These are phyloP conservation scores for Pseudogymnoascus sp. DNA, from an alignment of 2,329 filamentous ascomycete species.

Conservation along the genomic window DNA sequence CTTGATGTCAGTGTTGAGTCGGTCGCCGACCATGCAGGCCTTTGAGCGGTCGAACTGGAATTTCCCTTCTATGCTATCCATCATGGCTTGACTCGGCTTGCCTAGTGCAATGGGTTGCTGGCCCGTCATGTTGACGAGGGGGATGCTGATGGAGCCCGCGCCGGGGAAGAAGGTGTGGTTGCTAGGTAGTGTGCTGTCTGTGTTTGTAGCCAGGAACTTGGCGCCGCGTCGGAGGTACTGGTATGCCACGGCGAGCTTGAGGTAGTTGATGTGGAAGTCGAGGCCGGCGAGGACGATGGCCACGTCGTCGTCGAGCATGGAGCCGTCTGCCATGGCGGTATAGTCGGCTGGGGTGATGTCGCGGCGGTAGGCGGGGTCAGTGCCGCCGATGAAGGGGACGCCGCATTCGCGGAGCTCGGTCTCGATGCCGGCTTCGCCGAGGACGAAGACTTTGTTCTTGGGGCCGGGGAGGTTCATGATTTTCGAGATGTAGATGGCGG, in stretches of 20 bases:
- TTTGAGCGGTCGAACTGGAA: constrained; percentile 77
- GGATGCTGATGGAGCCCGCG: constrained; percentile 74
- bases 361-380: constrained; percentile 68
- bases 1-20: constrained; percentile 89
- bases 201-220: constrained; percentile 86
- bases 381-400: constrained; percentile 76
- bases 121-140: constrained; percentile 65
- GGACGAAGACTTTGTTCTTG: constrained; percentile 88
- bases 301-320: constrained; percentile 75
- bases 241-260: constrained; percentile 78
- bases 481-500: constrained; percentile 89
- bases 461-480: constrained; percentile 73
- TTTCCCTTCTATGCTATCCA: constrained; percentile 96
- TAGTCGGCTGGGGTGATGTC: constrained; percentile 80
- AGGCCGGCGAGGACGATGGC: constrained; percentile 83
- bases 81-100: constrained; percentile 97
- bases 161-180: constrained; percentile 81
- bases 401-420: constrained; percentile 75
- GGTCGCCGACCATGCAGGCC: constrained; percentile 94
- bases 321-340: constrained; percentile 65
- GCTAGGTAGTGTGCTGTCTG: constrained; percentile 81
- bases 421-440: constrained; percentile 89
- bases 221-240: constrained; percentile 82
- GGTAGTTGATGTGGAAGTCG: constrained; percentile 92
- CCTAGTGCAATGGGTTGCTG: constrained; percentile 71